These are phyloP conservation scores for Boletus sp. DNA, from an alignment of 768 basidiomycete species.

Conservation along the genomic window DNA sequence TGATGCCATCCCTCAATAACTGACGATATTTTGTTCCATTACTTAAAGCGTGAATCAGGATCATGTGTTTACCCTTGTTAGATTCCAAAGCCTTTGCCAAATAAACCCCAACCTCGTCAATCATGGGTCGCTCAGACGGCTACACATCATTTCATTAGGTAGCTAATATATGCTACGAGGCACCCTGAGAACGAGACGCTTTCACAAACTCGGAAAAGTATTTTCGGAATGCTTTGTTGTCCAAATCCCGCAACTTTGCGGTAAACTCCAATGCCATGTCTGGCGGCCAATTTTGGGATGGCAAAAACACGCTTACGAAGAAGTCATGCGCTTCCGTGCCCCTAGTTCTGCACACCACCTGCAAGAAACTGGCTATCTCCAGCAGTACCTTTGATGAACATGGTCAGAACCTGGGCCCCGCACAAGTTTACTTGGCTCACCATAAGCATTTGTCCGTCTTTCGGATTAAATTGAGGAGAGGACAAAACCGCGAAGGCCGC, in stretches of 20 bases:
- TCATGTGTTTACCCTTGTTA: slow-evolving; percentile 33
- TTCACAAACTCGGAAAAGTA: slow-evolving; percentile 85
- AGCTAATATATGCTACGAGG: slow-evolving; percentile 42
- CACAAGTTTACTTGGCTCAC: slow-evolving; percentile 43
- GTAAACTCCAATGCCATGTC: slow-evolving; percentile 76
- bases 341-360: slow-evolving; percentile 70
- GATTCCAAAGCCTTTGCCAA: slow-evolving; percentile 32
- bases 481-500: slow-evolving; percentile 80
- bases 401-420: background rate
- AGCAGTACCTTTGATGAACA: slow-evolving; percentile 63
- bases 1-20: slow-evolving; percentile 27
- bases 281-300: slow-evolving; percentile 83
- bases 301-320: slow-evolving; percentile 75
- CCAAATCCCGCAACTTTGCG: slow-evolving; percentile 68
- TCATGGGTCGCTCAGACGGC: background rate
- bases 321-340: slow-evolving; percentile 82
- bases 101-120: slow-evolving; percentile 11
- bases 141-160: background rate
- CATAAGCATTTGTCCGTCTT: slow-evolving; percentile 81
- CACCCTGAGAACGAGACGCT: slow-evolving; percentile 52
- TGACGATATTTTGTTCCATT: slow-evolving; percentile 15
- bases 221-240: slow-evolving; percentile 75
- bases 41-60: slow-evolving; percentile 10
- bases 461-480: slow-evolving; percentile 75
- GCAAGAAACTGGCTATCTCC: slow-evolving; percentile 84